These are phyloP conservation scores for Tardiomyces digboiensis DNA, from an alignment of 1,139 yeast genomes.

Conservation along the genomic window DNA sequence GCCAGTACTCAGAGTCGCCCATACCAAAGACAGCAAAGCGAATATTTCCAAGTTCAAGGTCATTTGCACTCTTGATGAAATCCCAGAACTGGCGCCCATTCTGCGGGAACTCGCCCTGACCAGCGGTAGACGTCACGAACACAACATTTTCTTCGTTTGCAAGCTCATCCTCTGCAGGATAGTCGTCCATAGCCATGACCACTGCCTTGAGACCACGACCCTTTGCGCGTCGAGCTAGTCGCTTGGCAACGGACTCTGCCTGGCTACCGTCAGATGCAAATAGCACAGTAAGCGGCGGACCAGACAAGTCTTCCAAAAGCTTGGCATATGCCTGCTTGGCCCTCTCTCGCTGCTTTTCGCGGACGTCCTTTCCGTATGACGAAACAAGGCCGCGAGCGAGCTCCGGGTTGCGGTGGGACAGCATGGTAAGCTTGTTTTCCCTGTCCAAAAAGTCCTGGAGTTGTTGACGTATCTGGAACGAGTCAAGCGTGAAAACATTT, in stretches of 20 bases:
- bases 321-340: constrained; percentile 74
- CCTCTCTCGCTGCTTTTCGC: constrained; percentile 49
- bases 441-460: constrained; percentile 76
- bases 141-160: constrained; percentile 75
- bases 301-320: constrained; percentile 77
- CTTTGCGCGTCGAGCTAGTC: constrained; percentile 73
- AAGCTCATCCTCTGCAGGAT: constrained; percentile 61
- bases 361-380: constrained; percentile 53
- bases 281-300: constrained; percentile 86
- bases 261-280: constrained; percentile 96
- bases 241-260: constrained; percentile 77
- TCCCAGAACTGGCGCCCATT: constrained; percentile 95
- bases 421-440: constrained; percentile 75
- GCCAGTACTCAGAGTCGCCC: constrained; percentile 97
- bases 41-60: constrained; percentile 61
- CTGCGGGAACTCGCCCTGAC: constrained; percentile 97
- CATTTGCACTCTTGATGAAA: constrained; percentile 56
- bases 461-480: constrained; percentile 70
- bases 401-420: constrained; percentile 62
- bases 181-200: constrained; percentile 77
- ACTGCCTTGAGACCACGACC: constrained; percentile 79
- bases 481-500: constrained; percentile 68
- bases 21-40: constrained; percentile 77
- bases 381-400: constrained; percentile 66
- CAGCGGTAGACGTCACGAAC: constrained; percentile 83